These are phyloP conservation scores for Cladosporium sp. DNA, from an alignment of 2,329 filamentous ascomycete species.

Conservation along the genomic window DNA sequence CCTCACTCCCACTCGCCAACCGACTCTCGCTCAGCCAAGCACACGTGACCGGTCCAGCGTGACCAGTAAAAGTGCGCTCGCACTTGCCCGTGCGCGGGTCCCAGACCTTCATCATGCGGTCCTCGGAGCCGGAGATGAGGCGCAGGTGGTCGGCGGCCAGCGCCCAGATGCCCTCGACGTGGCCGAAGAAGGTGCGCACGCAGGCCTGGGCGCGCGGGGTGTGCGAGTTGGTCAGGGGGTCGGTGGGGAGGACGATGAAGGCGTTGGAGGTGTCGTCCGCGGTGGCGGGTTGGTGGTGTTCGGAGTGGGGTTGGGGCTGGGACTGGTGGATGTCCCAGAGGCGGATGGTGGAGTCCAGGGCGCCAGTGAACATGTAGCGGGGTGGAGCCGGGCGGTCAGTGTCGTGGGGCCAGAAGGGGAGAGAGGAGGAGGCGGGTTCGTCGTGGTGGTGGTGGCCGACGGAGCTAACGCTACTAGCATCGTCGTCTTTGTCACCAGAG, in stretches of 20 bases:
- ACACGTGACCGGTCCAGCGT: conserved; percentile 86
- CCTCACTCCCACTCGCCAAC: conserved; percentile 87
- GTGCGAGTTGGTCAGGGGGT: conserved; percentile 30
- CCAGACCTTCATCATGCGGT: conserved; percentile 94
- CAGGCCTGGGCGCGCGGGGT: conserved; percentile 48
- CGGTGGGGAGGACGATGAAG: conserved; percentile 26
- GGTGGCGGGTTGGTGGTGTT: conserved; percentile 10
- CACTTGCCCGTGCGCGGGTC: conserved; percentile 86
- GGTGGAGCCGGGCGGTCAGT: conserved; percentile 66
- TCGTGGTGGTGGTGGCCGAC: conserved; percentile 16
- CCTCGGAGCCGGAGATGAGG: conserved; percentile 83
- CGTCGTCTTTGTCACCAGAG: conserved; percentile 50
- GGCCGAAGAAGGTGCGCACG: conserved; percentile 89
- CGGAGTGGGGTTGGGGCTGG: conserved; percentile 17
- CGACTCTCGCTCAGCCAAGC: conserved; percentile 83
- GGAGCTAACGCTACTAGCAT: conserved; percentile 28
- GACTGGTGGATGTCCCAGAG: conserved; percentile 69
- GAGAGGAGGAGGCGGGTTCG: conserved; percentile 10
- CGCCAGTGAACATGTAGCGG: conserved; percentile 87
- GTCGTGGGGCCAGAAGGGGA: conserved; percentile 53
- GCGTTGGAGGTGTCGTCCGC: conserved; percentile 5
- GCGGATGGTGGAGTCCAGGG: conserved; percentile 83
- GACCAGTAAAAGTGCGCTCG: conserved; percentile 85
- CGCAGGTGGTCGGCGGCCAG: conserved; percentile 82
- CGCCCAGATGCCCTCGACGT: conserved; percentile 93